These are phyloP conservation scores for Sarocladium brachiariae DNA, from an alignment of 2,329 filamentous ascomycete genomes.

Conservation along the genomic window DNA sequence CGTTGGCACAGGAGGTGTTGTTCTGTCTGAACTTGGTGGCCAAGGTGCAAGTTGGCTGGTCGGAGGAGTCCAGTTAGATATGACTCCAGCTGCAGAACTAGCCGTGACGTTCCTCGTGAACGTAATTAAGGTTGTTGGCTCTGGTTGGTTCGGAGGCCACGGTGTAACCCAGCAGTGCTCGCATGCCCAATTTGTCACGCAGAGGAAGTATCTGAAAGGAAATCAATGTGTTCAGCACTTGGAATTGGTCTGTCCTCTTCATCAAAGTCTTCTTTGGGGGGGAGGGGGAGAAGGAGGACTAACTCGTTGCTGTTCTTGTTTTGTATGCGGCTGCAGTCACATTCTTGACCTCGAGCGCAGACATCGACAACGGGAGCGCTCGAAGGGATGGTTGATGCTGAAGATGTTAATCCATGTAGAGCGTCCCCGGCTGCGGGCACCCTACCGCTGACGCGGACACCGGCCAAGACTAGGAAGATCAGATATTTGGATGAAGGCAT, in stretches of 20 bases:
- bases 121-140: neutral
- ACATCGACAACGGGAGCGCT: neutral
- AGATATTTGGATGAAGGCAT: neutral
- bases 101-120: neutral
- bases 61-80: too few species aligned
- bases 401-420: too few species aligned
- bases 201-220: conserved; percentile 27
- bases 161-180: conserved; percentile 14
- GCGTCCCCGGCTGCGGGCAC: too few species aligned
- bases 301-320: conserved; percentile 25
- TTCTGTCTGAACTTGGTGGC: neutral
- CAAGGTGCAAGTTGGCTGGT: neutral
- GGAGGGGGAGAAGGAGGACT: neutral
- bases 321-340: conserved; percentile 22
- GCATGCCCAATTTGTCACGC: conserved; percentile 26
- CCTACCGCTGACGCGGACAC: too few species aligned
- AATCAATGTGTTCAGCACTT: too few species aligned
- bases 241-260: too few species aligned
- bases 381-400: too few species aligned
- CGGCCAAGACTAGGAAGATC: neutral
- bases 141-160: neutral
- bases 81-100: too few species aligned
- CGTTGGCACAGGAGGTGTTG: neutral
- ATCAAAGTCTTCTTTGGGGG: neutral
- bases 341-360: conserved; percentile 18